These are phyloP conservation scores for Helminthosporium solani DNA, from an alignment of 2,329 filamentous ascomycete species.

Conservation along the genomic window DNA sequence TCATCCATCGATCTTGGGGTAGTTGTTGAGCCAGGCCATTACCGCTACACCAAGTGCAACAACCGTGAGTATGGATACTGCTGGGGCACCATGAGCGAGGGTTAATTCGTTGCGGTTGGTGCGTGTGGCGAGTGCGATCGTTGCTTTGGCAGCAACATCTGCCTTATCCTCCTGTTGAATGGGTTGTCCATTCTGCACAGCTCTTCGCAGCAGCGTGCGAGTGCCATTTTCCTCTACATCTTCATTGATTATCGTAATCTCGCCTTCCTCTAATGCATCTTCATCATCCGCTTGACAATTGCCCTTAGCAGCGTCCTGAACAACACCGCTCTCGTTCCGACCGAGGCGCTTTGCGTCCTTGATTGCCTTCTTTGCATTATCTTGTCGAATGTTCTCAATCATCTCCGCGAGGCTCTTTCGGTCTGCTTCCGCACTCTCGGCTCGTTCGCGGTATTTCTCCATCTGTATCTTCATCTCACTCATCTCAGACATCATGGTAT, in stretches of 20 bases:
- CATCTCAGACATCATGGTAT: conserved; percentile 77
- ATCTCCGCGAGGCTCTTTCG: conserved; percentile 81
- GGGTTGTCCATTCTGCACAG: conserved; percentile 34
- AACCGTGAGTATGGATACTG: conserved; percentile 42
- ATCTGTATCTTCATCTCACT: conserved; percentile 77
- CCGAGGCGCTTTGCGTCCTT: conserved; percentile 32
- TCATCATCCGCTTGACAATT: conserved; percentile 22
- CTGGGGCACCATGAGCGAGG: conserved; percentile 41
- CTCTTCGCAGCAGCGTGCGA: conserved; percentile 17
- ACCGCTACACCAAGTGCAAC: conserved; percentile 44
- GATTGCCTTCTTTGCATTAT: conserved; percentile 54
- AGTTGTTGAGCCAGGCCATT: conserved; percentile 46
- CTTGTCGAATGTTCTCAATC: conserved; percentile 75
- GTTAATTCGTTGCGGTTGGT: conserved; percentile 29
- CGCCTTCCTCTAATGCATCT: conserved; percentile 33
- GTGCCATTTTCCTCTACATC: conserved; percentile 28
- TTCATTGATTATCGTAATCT: conserved; percentile 40
- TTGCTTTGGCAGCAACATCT: conserved; percentile 13
- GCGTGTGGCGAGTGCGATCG: conserved; percentile 29
- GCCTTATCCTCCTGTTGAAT: conserved; percentile 22
- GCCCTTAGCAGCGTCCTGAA: conserved; percentile 9
- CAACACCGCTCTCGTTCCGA: conserved; percentile 23
- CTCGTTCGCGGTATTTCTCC: conserved; percentile 72
- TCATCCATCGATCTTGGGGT: conserved; percentile 50
- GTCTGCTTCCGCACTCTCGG: conserved; percentile 78